These are phyloP conservation scores for Isatis tinctoria DNA, from an alignment of 345 rosid genomes.

Conservation along the genomic window DNA sequence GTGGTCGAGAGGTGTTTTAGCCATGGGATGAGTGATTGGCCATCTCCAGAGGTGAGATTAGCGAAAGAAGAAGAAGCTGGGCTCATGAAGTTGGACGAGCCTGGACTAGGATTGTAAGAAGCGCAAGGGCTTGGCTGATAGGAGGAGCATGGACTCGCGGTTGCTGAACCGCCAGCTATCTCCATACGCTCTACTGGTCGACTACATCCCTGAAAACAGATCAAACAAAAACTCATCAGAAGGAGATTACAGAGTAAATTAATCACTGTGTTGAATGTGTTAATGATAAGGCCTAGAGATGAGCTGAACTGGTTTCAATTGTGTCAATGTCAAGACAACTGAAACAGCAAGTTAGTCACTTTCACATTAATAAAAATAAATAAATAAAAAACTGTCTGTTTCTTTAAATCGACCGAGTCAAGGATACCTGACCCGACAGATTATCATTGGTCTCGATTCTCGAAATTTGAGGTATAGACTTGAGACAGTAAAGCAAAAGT, in stretches of 20 bases:
- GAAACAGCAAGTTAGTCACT: not conserved
- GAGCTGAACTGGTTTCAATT: not conserved
- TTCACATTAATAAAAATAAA: not conserved
- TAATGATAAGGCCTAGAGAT: not conserved
- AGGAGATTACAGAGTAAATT: not conserved
- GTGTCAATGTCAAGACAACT: not conserved
- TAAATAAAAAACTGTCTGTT: not conserved
- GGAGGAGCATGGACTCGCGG: slow-evolving; percentile 76
- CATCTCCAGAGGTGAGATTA: slow-evolving; percentile 57
- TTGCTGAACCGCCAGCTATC: slow-evolving; percentile 64
- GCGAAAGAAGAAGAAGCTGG: slow-evolving; percentile 71
- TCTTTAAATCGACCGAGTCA: not conserved
- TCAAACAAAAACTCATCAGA: not conserved
- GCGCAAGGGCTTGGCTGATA: slow-evolving; percentile 74
- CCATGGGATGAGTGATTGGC: slow-evolving; percentile 89
- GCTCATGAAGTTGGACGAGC: slow-evolving; percentile 80
- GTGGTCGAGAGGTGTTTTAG: slow-evolving; percentile 77
- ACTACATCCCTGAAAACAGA: slow-evolving; percentile 67
- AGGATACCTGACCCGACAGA: slow-evolving; percentile 24
- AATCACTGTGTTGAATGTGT: not conserved
- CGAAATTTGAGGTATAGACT: not conserved
- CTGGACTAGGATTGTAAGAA: slow-evolving; percentile 85
- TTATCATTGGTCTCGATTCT: slow-evolving; percentile 28
- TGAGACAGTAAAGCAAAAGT: slow-evolving; percentile 34
- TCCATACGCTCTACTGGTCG: slow-evolving; percentile 83